A percentile compares a stretch with the other conserved stretches of the same genome.
These are phyloP conservation scores for Candida germanica DNA, from an alignment of 805 yeast genomes.

Conservation along the genomic window DNA sequence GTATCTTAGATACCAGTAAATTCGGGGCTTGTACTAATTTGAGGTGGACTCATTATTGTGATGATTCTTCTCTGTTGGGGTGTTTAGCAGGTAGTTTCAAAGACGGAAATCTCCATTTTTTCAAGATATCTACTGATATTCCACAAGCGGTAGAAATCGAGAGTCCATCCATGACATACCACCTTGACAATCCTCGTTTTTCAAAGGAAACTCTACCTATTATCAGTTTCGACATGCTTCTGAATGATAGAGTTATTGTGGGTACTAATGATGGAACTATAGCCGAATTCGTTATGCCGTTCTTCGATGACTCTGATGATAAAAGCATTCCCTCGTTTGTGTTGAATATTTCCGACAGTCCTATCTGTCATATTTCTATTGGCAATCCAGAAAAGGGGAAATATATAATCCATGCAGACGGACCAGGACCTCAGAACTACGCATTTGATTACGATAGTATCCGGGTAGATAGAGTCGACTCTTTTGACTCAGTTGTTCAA, in stretches of 20 bases:
- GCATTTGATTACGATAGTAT: slow-evolving; percentile 25
- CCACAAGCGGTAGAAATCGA: slow-evolving; percentile 14
- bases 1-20: slow-evolving; percentile 27
- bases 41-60: slow-evolving; percentile 36
- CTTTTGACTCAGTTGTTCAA: slow-evolving; percentile 22
- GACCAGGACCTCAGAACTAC: slow-evolving; percentile 26
- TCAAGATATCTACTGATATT: slow-evolving; percentile 29
- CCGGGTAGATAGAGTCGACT: slow-evolving; percentile 24
- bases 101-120: slow-evolving; percentile 54
- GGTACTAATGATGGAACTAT: slow-evolving; percentile 61
- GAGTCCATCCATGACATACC: slow-evolving; percentile 23
- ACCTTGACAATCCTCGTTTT: slow-evolving; percentile 12
- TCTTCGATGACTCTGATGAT: slow-evolving; percentile 10
- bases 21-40: slow-evolving; percentile 46
- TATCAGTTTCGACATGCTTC: slow-evolving; percentile 48
- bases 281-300: slow-evolving; percentile 52
- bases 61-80: slow-evolving; percentile 30
- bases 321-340: slow-evolving; percentile 30
- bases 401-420: slow-evolving; percentile 25
- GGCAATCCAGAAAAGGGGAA: slow-evolving; percentile 21
- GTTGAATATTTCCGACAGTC: slow-evolving; percentile 28
- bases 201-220: slow-evolving; percentile 22
- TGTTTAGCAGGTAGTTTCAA: slow-evolving; percentile 51
- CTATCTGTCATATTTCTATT: slow-evolving; percentile 25
- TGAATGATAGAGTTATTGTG: slow-evolving; percentile 43